Percentiles rank a stretch among this genome's conserved stretches.
Conservation (phyloP, 345 rosid species). For the Citrus australasica region DNA sequence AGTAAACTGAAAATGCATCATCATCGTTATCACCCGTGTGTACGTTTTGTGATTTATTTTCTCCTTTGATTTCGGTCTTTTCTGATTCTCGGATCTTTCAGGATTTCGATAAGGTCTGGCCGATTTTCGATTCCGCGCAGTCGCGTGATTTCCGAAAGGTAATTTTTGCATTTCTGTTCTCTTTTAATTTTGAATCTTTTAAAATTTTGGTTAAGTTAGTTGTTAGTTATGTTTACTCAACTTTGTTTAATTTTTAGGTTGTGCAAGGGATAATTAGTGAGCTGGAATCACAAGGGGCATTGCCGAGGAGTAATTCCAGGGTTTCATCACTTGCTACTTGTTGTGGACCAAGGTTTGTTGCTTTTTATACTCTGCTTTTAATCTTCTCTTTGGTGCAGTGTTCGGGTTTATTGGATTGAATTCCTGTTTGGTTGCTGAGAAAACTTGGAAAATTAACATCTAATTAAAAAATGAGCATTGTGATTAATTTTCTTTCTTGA, state of each 20-base stretch:
- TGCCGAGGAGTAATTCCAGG: conserved; percentile 97
- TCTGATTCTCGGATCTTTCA: conserved; percentile 46
- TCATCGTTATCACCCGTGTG: background rate
- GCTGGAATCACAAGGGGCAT: conserved; percentile 98
- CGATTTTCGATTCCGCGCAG: conserved; percentile 98
- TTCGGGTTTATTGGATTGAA: background rate
- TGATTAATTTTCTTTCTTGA: background rate
- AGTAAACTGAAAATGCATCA: conserved; percentile 34
- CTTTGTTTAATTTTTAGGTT: conserved; percentile 44
- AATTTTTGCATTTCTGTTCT: background rate
- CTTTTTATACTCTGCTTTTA: background rate
- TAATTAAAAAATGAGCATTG: background rate
- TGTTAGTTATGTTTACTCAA: background rate
- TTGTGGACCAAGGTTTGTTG: conserved; percentile 90
- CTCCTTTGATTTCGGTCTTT: conserved; percentile 6
- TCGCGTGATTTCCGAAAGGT: conserved; percentile 99
- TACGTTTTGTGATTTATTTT: background rate
- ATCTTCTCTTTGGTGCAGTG: background rate
- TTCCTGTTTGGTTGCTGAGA: conserved; percentile 9
- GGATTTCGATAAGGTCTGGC: conserved; percentile 99
- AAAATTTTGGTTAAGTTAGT: conserved; percentile 7
- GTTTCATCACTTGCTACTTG: conserved; percentile 99
- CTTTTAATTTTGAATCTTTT: conserved; percentile 1
- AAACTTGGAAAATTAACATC: background rate
- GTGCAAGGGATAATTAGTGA: conserved; percentile 98